Evolutionary conservation across 2,329 filamentous ascomycete species (phyloP).

Genomic region (Juglanconis sp.): DNA sequence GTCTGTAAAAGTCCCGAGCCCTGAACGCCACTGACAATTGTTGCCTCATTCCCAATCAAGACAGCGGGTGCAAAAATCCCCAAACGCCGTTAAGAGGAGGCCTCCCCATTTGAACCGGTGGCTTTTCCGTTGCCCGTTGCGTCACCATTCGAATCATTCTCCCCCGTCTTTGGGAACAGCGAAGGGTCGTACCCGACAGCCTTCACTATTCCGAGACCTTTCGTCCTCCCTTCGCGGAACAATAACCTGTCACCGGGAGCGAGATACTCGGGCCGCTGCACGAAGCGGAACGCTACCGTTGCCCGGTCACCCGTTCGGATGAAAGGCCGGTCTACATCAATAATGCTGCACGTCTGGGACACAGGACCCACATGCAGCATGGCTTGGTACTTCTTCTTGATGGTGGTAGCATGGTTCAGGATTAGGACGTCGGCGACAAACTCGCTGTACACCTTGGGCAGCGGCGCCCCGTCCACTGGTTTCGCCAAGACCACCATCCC

Average conservation of each 20-base stretch:
- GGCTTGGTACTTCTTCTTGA: constrained; percentile 94
- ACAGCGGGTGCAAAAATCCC: not conserved
- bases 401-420: constrained; percentile 91
- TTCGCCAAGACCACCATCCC: constrained; percentile 96
- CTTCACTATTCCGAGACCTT: constrained; percentile 93
- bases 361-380: constrained; percentile 97
- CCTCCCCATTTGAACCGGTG: not conserved
- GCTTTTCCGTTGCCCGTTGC: not conserved
- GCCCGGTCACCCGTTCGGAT: constrained; percentile 95
- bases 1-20: not conserved
- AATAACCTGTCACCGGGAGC: constrained; percentile 83
- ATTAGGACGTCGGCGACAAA: constrained; percentile 89
- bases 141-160: not conserved
- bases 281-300: constrained; percentile 88
- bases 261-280: constrained; percentile 90
- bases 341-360: constrained; percentile 92
- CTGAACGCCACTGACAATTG: not conserved
- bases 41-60: not conserved
- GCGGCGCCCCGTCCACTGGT: constrained; percentile 62
- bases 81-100: not conserved
- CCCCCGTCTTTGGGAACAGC: constrained; percentile 23
- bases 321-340: constrained; percentile 93
- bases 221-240: constrained; percentile 92
- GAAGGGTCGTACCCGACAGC: constrained; percentile 77
- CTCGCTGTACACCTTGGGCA: constrained; percentile 68